These are phyloP conservation scores for Ophidiomyces ophidiicola DNA, from an alignment of 2,329 filamentous ascomycete species.

Conservation along the genomic window DNA sequence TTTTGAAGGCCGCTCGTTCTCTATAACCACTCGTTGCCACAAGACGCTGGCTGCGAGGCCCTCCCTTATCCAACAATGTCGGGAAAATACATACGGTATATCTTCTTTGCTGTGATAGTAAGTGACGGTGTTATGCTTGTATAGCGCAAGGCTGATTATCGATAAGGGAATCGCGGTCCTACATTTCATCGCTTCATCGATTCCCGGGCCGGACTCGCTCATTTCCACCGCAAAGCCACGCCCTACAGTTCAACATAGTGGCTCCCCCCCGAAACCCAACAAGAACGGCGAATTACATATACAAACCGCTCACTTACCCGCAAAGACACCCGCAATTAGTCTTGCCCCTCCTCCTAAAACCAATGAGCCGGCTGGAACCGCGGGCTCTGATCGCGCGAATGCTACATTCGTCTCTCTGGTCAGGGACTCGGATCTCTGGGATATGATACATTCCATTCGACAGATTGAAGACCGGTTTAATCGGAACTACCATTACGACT, in stretches of 20 bases:
- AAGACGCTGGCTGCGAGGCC: no score
- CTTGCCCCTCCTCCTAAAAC: not conserved
- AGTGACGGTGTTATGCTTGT: constrained; percentile 25
- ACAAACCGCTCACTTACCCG: not conserved
- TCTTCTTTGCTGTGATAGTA: constrained; percentile 75
- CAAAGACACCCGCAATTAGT: not conserved
- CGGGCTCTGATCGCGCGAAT: constrained; percentile 59
- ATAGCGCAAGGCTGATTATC: not conserved
- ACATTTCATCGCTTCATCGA: constrained; percentile 61
- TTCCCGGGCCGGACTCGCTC: constrained; percentile 19
- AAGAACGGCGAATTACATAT: not conserved
- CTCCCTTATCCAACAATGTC: no score
- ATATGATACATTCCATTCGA: constrained; percentile 89
- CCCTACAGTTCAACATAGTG: constrained; percentile 4
- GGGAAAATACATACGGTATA: constrained; percentile 41
- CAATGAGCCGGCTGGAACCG: constrained; percentile 9
- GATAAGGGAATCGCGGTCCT: constrained; percentile 51
- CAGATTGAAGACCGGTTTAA: constrained; percentile 98
- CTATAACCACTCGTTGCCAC: constrained; percentile 2
- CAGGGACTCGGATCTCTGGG: constrained; percentile 88
- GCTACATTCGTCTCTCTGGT: constrained; percentile 95
- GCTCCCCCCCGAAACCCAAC: not conserved
- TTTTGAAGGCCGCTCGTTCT: not conserved
- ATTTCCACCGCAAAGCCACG: constrained; percentile 11
- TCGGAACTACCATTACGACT: constrained; percentile 90